A percentile compares a stretch with the other conserved stretches of the same genome.
Evolutionary conservation across 345 rosid species (phyloP).

Genomic region (Eucalyptus viminalis): DNA sequence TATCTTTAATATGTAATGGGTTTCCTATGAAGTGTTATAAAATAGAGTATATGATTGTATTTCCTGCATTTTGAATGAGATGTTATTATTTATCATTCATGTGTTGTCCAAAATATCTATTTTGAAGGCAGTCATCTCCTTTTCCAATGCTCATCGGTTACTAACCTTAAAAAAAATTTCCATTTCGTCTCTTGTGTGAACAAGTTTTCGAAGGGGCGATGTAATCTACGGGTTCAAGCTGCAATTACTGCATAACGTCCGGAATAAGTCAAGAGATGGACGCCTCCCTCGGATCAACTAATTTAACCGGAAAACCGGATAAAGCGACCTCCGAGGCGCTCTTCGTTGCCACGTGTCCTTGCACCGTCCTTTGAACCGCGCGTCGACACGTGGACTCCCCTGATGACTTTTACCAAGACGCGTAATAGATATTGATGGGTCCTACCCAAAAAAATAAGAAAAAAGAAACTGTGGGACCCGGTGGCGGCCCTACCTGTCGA

Average conservation of each 20-base stretch:
- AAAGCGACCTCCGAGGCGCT: not conserved
- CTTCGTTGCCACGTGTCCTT: not conserved
- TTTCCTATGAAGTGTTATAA: too few species aligned
- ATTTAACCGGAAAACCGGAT: not conserved
- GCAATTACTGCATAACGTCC: not conserved
- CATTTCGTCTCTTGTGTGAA: not conserved
- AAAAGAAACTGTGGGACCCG: not conserved
- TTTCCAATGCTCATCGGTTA: rapidly evolving
- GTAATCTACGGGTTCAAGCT: not conserved
- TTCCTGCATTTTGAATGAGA: rapidly evolving
- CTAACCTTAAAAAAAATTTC: not conserved
- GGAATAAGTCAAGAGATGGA: not conserved
- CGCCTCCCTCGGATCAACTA: not conserved
- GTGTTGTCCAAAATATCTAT: too few species aligned
- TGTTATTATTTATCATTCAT: too few species aligned
- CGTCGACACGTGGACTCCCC: not conserved
- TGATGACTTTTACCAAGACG: rapidly evolving
- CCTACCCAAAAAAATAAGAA: not conserved
- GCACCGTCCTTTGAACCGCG: not conserved
- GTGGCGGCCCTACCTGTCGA: not conserved
- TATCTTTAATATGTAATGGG: too few species aligned
- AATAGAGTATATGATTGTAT: too few species aligned
- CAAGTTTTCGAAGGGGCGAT: not conserved
- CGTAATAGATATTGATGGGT: not conserved
- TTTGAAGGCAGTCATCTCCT: not conserved